phyloP scores from a whole-genome alignment of 768 basidiomycete genomes.

The Tulasnella calospora region DNA sequence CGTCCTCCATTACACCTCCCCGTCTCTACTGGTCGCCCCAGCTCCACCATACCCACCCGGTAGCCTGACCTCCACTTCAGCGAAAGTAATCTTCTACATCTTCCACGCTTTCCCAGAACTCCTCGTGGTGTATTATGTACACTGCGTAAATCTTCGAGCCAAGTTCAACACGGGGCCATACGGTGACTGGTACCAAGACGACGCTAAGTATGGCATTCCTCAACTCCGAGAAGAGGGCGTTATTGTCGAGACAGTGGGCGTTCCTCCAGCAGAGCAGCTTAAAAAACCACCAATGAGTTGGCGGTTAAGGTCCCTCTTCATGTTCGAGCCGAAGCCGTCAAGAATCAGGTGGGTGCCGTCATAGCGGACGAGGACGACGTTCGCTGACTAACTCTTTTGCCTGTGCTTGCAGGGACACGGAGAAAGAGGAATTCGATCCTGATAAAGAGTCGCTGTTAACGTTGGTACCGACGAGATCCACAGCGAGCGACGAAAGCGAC shows the following conservation, averaged over 20 bases:
- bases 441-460: background rate
- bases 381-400: background rate
- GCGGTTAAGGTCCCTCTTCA: background rate
- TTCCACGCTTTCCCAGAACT: conserved; percentile 6
- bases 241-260: background rate
- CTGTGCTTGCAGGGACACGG: background rate
- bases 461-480: background rate
- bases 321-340: background rate
- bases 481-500: background rate
- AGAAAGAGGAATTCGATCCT: background rate
- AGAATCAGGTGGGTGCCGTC: background rate
- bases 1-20: background rate
- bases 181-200: conserved; percentile 1
- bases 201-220: background rate
- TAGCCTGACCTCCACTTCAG: background rate
- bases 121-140: background rate
- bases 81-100: background rate
- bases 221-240: background rate
- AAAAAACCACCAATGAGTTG: background rate
- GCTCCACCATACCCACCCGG: background rate
- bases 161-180: conserved; percentile 11
- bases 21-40: background rate
- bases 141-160: background rate
- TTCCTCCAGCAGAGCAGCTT: background rate
- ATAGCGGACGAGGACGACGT: no score